A percentile compares a stretch with the other conserved stretches of the same genome.
These are phyloP conservation scores for Phytophthora crassamura DNA, from an alignment of 352 stramenopile genomes.

Conservation along the genomic window DNA sequence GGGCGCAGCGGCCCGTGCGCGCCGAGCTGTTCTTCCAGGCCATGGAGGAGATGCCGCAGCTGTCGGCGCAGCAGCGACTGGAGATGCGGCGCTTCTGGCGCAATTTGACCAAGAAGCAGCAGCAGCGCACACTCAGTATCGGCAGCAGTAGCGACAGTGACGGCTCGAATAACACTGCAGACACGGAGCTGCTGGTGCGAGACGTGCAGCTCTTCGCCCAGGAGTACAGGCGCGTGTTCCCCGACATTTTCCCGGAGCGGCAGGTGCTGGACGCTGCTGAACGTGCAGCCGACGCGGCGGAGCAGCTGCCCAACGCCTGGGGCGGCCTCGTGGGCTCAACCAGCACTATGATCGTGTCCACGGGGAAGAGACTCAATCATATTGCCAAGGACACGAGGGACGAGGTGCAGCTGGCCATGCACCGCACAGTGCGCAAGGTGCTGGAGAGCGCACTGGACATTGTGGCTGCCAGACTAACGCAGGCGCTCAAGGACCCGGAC, in stretches of 20 bases:
- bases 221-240: conserved; percentile 86
- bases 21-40: conserved; percentile 70
- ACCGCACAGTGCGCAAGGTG: conserved; percentile 79
- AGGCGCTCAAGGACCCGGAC: conserved; percentile 82
- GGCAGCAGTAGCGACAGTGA: background rate
- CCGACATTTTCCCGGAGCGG: conserved; percentile 75
- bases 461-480: conserved; percentile 75
- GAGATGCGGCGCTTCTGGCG: conserved; percentile 84
- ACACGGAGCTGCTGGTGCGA: conserved; percentile 47
- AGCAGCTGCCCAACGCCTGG: conserved; percentile 46
- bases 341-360: conserved; percentile 82
- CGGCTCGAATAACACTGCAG: background rate
- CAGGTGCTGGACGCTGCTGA: conserved; percentile 67
- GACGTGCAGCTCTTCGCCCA: conserved; percentile 81
- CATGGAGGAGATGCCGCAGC: conserved; percentile 59
- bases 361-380: conserved; percentile 81
- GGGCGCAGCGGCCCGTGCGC: conserved; percentile 57
- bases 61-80: conserved; percentile 64
- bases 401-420: conserved; percentile 83
- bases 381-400: conserved; percentile 88
- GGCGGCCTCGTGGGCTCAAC: conserved; percentile 79
- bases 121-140: conserved; percentile 20
- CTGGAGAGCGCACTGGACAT: conserved; percentile 82
- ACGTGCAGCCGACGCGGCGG: conserved; percentile 45
- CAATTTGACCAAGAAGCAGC: conserved; percentile 67